Conservation (phyloP, 129 eudicot species). For the Pseudognaphalium luteoalbum region DNA sequence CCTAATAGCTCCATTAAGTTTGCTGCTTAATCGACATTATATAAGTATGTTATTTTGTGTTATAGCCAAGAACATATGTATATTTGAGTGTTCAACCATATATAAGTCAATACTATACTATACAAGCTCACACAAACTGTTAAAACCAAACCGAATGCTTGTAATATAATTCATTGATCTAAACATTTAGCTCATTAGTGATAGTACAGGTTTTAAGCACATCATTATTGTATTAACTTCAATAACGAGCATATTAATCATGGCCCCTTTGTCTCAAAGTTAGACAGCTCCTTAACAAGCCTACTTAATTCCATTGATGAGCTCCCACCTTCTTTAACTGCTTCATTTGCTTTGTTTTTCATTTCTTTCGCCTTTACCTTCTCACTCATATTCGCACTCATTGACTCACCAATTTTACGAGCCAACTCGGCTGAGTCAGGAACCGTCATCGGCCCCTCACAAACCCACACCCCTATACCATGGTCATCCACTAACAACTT, state of each 20-base stretch:
- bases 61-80: no score
- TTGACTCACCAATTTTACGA: slow-evolving; percentile 38
- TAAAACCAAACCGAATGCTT: neutral
- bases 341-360: slow-evolving; percentile 56
- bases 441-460: slow-evolving; percentile 58
- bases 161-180: neutral
- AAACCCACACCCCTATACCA: slow-evolving; percentile 49
- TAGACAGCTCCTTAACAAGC: slow-evolving; percentile 50
- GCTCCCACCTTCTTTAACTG: slow-evolving; percentile 56
- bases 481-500: slow-evolving; percentile 59
- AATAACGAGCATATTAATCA: neutral
- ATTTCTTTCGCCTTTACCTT: slow-evolving; percentile 57
- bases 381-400: slow-evolving; percentile 35
- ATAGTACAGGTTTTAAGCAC: neutral
- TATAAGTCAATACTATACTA: neutral
- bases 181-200: neutral
- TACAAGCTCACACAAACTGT: neutral
- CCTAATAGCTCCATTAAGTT: no score
- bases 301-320: slow-evolving; percentile 49
- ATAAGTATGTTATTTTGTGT: no score
- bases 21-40: no score
- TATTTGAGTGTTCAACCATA: neutral
- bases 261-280: slow-evolving; percentile 11
- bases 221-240: neutral
- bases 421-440: slow-evolving; percentile 62